These are phyloP conservation scores for Suillus spraguei DNA, from an alignment of 768 basidiomycete genomes.

Conservation along the genomic window DNA sequence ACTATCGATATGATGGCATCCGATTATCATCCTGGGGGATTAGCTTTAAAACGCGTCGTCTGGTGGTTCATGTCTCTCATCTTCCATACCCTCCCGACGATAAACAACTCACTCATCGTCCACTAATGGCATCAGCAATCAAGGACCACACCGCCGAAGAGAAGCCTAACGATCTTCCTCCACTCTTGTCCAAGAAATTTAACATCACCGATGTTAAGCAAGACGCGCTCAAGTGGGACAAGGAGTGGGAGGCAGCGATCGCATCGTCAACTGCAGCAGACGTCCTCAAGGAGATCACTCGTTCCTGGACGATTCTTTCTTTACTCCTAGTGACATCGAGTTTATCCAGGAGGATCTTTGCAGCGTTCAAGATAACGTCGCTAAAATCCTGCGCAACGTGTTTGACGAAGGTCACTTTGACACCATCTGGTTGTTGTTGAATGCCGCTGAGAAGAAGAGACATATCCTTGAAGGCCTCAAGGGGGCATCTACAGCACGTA, in stretches of 20 bases:
- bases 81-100: background rate
- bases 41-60: slow-evolving; percentile 5
- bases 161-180: background rate
- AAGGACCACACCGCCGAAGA: background rate
- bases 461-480: slow-evolving; percentile 20
- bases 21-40: background rate
- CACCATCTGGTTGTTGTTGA: slow-evolving; percentile 22
- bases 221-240: slow-evolving; percentile 21
- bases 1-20: background rate
- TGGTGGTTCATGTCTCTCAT: background rate
- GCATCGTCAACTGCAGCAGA: slow-evolving; percentile 15
- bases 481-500: slow-evolving; percentile 9
- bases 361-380: background rate
- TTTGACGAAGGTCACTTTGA: slow-evolving; percentile 11
- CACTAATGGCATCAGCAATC: background rate
- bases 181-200: slow-evolving; percentile 8
- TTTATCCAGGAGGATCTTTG: slow-evolving; percentile 9
- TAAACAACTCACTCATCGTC: background rate
- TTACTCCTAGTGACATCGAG: background rate
- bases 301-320: background rate
- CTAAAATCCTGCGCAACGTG: background rate
- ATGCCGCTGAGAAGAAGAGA: slow-evolving; percentile 14
- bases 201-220: slow-evolving; percentile 12
- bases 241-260: slow-evolving; percentile 23
- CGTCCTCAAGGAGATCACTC: slow-evolving; percentile 13